Conservation (phyloP, 2,329 filamentous ascomycete genomes). For the Aspergillus chevalieri region DNA sequence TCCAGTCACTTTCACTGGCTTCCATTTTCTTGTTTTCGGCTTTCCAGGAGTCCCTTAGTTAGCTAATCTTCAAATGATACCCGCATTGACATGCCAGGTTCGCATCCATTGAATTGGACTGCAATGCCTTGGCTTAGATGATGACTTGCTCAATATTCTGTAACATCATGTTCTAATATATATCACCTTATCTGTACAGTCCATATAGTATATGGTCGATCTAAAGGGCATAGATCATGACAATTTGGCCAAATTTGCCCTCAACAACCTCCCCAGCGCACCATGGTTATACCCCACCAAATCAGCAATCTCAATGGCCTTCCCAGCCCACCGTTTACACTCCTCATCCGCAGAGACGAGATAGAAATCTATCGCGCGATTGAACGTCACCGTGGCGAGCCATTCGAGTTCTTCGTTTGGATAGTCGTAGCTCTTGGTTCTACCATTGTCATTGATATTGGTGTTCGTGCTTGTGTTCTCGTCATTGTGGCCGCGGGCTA, state of each 20-base stretch:
- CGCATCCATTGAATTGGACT: background rate
- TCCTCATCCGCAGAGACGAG: conserved; percentile 22
- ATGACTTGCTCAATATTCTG: background rate
- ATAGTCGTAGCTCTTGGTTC: conserved; percentile 26
- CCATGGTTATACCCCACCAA: conserved; percentile 17
- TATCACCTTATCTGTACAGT: background rate
- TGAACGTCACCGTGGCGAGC: conserved; percentile 51
- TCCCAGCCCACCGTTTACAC: conserved; percentile 32
- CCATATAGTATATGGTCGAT: background rate
- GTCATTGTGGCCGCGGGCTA: conserved; percentile 8
- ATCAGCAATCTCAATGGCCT: conserved; percentile 29
- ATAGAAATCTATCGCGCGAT: conserved; percentile 51
- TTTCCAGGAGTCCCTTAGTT: background rate
- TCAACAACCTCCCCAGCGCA: conserved; percentile 18
- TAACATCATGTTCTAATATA: too few species aligned
- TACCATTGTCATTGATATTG: background rate
- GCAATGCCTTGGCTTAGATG: background rate
- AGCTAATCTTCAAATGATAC: conserved; percentile 4
- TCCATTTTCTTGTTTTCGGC: background rate
- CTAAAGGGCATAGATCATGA: background rate
- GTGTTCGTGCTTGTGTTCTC: background rate
- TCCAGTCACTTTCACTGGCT: background rate
- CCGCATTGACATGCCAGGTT: conserved; percentile 1
- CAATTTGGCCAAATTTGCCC: conserved; percentile 23
- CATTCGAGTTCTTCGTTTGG: conserved; percentile 53